Evolutionary conservation across 345 rosid species (phyloP), one percentile per base, ranked within the genome.

Genomic region (Salix purpurea): DNA sequence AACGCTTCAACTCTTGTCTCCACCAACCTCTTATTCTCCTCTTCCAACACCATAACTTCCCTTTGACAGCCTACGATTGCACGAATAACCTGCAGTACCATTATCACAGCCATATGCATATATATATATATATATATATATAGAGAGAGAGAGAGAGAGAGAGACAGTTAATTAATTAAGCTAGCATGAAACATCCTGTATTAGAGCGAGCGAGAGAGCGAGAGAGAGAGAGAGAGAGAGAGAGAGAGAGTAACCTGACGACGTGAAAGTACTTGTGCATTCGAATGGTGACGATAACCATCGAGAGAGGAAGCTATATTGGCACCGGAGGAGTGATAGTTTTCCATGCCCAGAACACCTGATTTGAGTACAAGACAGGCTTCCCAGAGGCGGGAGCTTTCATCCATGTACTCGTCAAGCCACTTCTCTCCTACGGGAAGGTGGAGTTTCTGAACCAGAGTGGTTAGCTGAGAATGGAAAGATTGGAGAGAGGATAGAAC

Each of bases 321-420:
- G 69, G 68, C 39, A 42, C 76, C 89, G 12, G 85, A 77, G 18
- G 84, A 67, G 67, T 72, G 87, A 64, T 75, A 85, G 46, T 58
- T 78, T 72, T 90, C 90, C 79, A 90, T 71, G 1, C 77, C 81
- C 1, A 90, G 85, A 72, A 86, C 76, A 28, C 89, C 87, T 10
- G 85, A 77, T 81, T 90, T 88, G 73, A 90, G 87, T 2, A 84
- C 58, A 32, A 64, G 80, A 48, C 91, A 90, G n/a, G 91, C 93
- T 30, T 86, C 89, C 93, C 90, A 90, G 4, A 90, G 83, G 81
- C 86, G 84, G 16, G 88, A 83, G 83, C 91, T 90, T 76, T 90
- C 93, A 32, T 90, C 93, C 93, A 90, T 90, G 84, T 90, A 90
- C 76, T 90, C 93, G 66, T 90, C 89, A 2, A 90, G 91, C 93